Evolutionary conservation across 2,329 filamentous ascomycete genomes (phyloP).

Genomic region (Penicillium digitatum): DNA sequence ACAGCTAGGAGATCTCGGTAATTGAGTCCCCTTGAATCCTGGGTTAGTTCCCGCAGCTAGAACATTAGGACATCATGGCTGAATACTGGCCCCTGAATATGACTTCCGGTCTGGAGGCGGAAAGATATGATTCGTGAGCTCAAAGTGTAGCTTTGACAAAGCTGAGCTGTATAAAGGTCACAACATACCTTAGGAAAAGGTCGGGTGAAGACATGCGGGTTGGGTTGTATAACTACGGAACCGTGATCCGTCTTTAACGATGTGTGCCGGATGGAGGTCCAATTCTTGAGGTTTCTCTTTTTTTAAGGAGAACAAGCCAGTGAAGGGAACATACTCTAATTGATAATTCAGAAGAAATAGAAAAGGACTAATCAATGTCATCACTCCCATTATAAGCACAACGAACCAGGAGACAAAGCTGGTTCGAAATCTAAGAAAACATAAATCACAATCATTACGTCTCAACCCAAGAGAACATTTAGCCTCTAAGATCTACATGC

Average conservation of each 20-base stretch:
- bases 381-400: conserved; percentile 29
- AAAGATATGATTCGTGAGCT: no score
- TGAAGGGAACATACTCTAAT: background rate
- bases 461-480: conserved; percentile 13
- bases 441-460: conserved; percentile 30
- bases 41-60: no score
- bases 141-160: no score
- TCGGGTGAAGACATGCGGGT: no score
- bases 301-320: no score
- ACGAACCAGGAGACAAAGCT: conserved; percentile 25
- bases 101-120: no score
- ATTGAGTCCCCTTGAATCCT: no score
- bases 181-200: no score
- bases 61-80: no score
- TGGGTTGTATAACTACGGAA: background rate
- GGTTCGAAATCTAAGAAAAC: conserved; percentile 20
- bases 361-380: conserved; percentile 19
- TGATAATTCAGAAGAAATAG: background rate
- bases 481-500: conserved; percentile 11
- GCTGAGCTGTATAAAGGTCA: no score
- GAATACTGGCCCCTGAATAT: no score
- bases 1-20: no score
- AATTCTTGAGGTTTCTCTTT: background rate
- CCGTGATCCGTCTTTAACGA: background rate
- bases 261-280: background rate